Evolutionary conservation across 495 filamentous ascomycete species (phyloP).

Genomic region (Clavariopsis aquatica): DNA sequence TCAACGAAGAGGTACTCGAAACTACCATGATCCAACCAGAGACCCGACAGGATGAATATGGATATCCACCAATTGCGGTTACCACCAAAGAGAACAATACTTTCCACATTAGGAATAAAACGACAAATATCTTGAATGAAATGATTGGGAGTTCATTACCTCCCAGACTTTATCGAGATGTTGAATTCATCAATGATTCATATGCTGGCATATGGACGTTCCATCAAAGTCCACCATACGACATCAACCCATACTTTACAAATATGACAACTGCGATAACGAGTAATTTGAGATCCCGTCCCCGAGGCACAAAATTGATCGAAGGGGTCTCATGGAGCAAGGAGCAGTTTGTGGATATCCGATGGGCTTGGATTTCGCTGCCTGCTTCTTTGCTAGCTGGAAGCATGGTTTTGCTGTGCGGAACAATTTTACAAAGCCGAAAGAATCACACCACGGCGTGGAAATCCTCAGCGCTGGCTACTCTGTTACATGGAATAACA

Average conservation of each 20-base stretch:
- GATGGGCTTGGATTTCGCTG: constrained; percentile 26
- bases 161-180: background rate
- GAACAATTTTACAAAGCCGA: constrained; percentile 19
- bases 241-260: constrained; percentile 7
- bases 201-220: constrained; percentile 6
- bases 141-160: background rate
- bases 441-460: constrained; percentile 6
- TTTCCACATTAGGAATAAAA: background rate
- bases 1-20: background rate
- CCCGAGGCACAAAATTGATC: constrained; percentile 3
- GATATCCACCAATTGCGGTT: background rate
- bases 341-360: constrained; percentile 18
- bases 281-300: constrained; percentile 9
- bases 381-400: constrained; percentile 9
- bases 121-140: background rate
- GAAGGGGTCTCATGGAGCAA: constrained; percentile 8
- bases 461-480: constrained; percentile 30
- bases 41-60: background rate
- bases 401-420: constrained; percentile 13
- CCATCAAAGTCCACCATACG: constrained; percentile 15
- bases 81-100: background rate
- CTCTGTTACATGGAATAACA: constrained; percentile 21
- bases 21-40: background rate
- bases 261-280: constrained; percentile 9
- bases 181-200: background rate